Base-by-base conservation (phyloP, 768 basidiomycete genomes). In the Rhodotorula taiwanensis region DNA sequence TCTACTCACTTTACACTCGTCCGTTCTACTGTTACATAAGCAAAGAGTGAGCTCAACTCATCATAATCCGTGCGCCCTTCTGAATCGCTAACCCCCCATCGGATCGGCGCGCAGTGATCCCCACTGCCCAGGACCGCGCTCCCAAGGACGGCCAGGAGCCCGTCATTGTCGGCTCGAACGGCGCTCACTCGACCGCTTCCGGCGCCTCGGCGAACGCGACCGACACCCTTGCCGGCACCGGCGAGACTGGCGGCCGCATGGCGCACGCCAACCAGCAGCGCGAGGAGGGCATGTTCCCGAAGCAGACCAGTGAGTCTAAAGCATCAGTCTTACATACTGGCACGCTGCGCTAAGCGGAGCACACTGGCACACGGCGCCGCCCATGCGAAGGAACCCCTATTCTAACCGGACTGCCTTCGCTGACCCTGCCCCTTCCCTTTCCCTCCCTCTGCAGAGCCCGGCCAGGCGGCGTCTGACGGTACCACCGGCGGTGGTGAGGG, bases 221-320 rank as follows among this genome's bases (percentile, higher is more conserved):
- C 27, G 9, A 47, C 34, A 20, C 45, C 5, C 23, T 48, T 27
- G n/a, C n/a, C 10, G 36, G 36, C 36, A n/a, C 45, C 25, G 11
- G 1, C 25, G 57, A 58, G 48, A 58, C 48, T 3, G 57, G 57
- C 41, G 57, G 57, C 21, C 48, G 57, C 48, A 27, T 33, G 20
- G 57, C 48, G 11, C n/a, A 27, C 48, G 5, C 39, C 3, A 58
- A 58, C 57, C 57, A 43, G 39, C 57, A 58, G 57, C 20, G 20
- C 15, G 13, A n/a, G 5, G 39, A 41, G 49, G 57, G 57, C 8
- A 5, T 31, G 6, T 5, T 30, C 25, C 48, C 57, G 8, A 51
- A 51, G 48, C 49, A 58, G 41, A 7, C 21, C 33, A 34, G 49
- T 51, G 31, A 16, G 31, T 58, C 42, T n/a, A n/a, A n/a, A n/a